A percentile compares a stretch with the other conserved stretches of the same genome.
Evolutionary conservation across 2,329 filamentous ascomycete genomes (phyloP).

Genomic region (Alternaria atra): DNA sequence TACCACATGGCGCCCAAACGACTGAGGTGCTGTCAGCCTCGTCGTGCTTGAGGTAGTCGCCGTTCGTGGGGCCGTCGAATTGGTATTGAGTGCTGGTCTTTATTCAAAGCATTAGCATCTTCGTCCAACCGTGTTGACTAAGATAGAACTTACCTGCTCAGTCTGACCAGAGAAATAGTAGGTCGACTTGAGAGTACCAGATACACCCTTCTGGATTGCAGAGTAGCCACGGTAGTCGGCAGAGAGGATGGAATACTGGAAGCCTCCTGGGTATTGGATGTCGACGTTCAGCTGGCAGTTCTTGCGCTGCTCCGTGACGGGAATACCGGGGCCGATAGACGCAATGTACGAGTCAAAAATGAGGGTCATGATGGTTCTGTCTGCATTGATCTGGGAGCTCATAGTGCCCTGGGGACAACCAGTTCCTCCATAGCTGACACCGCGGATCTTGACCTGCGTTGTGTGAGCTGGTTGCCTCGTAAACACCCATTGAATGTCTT

Average conservation of each 20-base stretch:
- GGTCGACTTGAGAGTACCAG: slow-evolving; percentile 60
- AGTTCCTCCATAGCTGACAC: slow-evolving; percentile 58
- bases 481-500: background rate
- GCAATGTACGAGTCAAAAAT: slow-evolving; percentile 63
- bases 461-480: slow-evolving; percentile 20
- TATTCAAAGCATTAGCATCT: slow-evolving; percentile 26
- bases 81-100: slow-evolving; percentile 48
- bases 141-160: slow-evolving; percentile 47
- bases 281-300: slow-evolving; percentile 65
- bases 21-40: slow-evolving; percentile 56
- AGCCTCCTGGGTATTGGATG: slow-evolving; percentile 61
- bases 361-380: slow-evolving; percentile 60
- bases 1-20: slow-evolving; percentile 64
- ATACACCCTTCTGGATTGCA: slow-evolving; percentile 57
- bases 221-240: slow-evolving; percentile 64
- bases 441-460: slow-evolving; percentile 53
- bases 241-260: slow-evolving; percentile 63
- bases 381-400: slow-evolving; percentile 54
- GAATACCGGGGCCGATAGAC: slow-evolving; percentile 57
- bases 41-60: slow-evolving; percentile 53
- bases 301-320: slow-evolving; percentile 58
- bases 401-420: slow-evolving; percentile 59
- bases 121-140: background rate
- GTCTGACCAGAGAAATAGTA: slow-evolving; percentile 64
- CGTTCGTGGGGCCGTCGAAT: slow-evolving; percentile 52